Evolutionary conservation across 2,329 filamentous ascomycete species (phyloP), one percentile per base, ranked within the genome.

Genomic region (Sclerotinia sclerotiorum): DNA sequence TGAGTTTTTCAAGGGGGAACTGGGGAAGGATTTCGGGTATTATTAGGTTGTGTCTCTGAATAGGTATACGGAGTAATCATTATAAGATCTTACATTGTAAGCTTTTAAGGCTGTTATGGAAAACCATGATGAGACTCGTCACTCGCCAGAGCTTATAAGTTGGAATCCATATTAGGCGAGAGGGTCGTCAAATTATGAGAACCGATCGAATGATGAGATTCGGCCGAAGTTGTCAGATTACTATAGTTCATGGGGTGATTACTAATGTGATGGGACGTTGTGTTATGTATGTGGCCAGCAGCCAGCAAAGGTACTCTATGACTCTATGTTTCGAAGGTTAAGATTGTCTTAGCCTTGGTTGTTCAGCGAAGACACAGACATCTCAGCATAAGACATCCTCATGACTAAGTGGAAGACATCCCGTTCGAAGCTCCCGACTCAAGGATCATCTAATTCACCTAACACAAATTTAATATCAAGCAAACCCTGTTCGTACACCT

Each of bases 21-120:
- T 67, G 64, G 64, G 32, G 32, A 51, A 24, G 32, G 46, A 51
- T 49, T 44, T 61, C 65, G 65, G 65, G 55, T 21, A 42, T 60
- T 67, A 61, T 61, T 52, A 61, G 35, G 55, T 52, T 61, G 42
- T 61, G 52, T 67, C 44, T 61, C 65, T 46, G 54, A 52, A 60
- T 13, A 15, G 15, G 11, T 39, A 13, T 39, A 35, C 7, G 35
- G 6, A 35, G 35, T 35, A 35, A 6, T 4, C 5, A 35, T 35
- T 35, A 10, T 8, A 35, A 10, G 7, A 35, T 8, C 35, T 10
- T 35, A 42, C 49, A 42, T 29, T 51, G 29, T n/a, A n/a, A n/a
- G n/a, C n/a, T n/a, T n/a, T n/a, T 24, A 67, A 48, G 64, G 44
- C 44, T 67, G 44, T 42, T 7, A 11, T 24, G 21, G 27, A 21